Conservation (phyloP, 1,139 yeast species). For the Zygosaccharomyces sapae region DNA sequence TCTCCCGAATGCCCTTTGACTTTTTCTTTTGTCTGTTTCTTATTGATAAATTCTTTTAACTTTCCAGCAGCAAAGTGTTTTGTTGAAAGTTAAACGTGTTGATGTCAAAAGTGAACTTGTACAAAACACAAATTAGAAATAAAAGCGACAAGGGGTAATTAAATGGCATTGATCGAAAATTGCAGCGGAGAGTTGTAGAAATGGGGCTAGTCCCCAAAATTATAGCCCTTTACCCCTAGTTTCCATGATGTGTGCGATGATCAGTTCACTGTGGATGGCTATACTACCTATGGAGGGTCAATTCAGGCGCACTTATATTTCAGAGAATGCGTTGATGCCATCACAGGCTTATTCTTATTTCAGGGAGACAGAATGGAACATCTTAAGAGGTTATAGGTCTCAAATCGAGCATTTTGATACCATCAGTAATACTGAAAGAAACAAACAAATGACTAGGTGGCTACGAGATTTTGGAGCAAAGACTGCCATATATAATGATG, state of each 20-base stretch:
- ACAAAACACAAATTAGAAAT: not conserved
- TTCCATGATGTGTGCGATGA: slow-evolving; percentile 55
- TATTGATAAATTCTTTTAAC: not conserved
- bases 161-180: slow-evolving; percentile 14
- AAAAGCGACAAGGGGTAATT: not conserved
- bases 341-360: slow-evolving; percentile 91
- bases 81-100: slow-evolving; percentile 1
- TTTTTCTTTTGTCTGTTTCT: not conserved
- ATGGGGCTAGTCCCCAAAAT: slow-evolving; percentile 57
- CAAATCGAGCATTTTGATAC: slow-evolving; percentile 39
- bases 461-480: slow-evolving; percentile 69
- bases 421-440: slow-evolving; percentile 39
- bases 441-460: slow-evolving; percentile 53
- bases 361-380: slow-evolving; percentile 92
- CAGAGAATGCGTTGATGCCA: slow-evolving; percentile 96
- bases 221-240: slow-evolving; percentile 56
- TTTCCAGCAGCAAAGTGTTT: not conserved
- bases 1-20: not conserved
- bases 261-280: slow-evolving; percentile 66
- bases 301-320: slow-evolving; percentile 75
- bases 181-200: slow-evolving; percentile 51
- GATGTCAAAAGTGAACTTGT: not conserved
- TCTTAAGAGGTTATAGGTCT: slow-evolving; percentile 74
- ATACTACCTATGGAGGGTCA: slow-evolving; percentile 73
- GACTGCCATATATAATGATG: slow-evolving; percentile 49